Evolutionary conservation across 768 basidiomycete genomes (phyloP), one percentile per base, ranked within the genome.

Genomic region (Rickenella mellea): DNA sequence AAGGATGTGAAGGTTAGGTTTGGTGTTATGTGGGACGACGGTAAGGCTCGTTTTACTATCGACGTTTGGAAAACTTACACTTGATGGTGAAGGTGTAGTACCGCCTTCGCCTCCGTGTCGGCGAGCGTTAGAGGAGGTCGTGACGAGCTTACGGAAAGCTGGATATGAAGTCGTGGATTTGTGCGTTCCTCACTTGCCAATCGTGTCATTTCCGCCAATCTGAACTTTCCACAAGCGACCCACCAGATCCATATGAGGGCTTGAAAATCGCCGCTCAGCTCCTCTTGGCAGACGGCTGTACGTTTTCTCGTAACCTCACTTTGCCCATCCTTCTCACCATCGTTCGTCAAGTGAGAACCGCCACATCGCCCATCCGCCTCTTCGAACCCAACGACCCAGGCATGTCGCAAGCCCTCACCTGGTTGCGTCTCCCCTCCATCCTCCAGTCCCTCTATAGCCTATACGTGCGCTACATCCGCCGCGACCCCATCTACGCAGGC

Each of bases 1-100:
- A 47, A 70, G 60, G 42, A 67, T 63, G 56, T 71, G 62, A 72
- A 73, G 49, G 57, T 80, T 26, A 76, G 77, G 49, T 83, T 74
- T 73, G 78, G 78, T 20, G 63, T 81, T 27, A 57, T 81, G 45
- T 74, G 76, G 73, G 71, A 77, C 32, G 80, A 83, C 51, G 74
- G 80, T 76, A 46, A 41, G 65, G 5, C 10, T 39, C 5, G 36
- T 44, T 25, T 27, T 25, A 42, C 22, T 24, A 14, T 44, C 26
- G 15, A 11, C 10, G 4, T 42, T 42, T 25, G 20, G 27, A 12
- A 44, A 43, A 14, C 38, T 43, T 5, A 42, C 37, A 5, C 14
- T 8, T 17, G 12, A 24, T 15, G 11, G 21, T 35, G 5, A 40
- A 82, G 81, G 74, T 5, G 67, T 78, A 25, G 69, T 81, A 2